Percentiles rank a stretch among this genome's conserved stretches.
These are phyloP conservation scores for Flaveria floridana DNA, from an alignment of 140 eudicot genomes.

Conservation along the genomic window DNA sequence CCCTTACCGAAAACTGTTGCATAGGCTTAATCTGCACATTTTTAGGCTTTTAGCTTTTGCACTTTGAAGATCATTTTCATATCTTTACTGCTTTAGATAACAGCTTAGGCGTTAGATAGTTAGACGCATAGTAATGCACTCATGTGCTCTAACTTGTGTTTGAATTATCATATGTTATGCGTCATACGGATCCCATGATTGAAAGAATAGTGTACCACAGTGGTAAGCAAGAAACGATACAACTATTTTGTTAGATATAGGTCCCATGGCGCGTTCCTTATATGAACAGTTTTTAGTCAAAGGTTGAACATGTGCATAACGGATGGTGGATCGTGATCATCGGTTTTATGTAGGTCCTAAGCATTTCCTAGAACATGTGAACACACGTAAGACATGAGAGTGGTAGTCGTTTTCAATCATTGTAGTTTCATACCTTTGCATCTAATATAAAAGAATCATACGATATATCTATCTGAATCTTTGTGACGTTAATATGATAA, in stretches of 20 bases:
- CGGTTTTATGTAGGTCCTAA: conserved; percentile 19
- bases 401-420: conserved; percentile 15
- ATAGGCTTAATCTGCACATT: not conserved
- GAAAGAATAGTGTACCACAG: not conserved
- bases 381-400: not conserved
- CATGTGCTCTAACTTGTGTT: not conserved
- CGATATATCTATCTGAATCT: not conserved
- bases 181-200: not conserved
- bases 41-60: not conserved
- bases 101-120: not conserved
- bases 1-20: not conserved
- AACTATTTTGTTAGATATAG: not conserved
- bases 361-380: conserved; percentile 11
- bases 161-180: not conserved
- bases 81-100: not conserved
- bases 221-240: not conserved
- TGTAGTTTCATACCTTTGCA: not conserved
- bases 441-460: not conserved
- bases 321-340: conserved; percentile 2
- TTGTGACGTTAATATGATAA: not conserved
- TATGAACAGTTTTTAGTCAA: conserved; percentile 10
- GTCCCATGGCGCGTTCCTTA: not conserved
- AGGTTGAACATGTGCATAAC: conserved; percentile 15
- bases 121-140: not conserved
- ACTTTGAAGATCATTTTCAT: not conserved